phyloP scores from a whole-genome alignment of 1,284 basidiomycete genomes.

The Malassezia japonica region DNA sequence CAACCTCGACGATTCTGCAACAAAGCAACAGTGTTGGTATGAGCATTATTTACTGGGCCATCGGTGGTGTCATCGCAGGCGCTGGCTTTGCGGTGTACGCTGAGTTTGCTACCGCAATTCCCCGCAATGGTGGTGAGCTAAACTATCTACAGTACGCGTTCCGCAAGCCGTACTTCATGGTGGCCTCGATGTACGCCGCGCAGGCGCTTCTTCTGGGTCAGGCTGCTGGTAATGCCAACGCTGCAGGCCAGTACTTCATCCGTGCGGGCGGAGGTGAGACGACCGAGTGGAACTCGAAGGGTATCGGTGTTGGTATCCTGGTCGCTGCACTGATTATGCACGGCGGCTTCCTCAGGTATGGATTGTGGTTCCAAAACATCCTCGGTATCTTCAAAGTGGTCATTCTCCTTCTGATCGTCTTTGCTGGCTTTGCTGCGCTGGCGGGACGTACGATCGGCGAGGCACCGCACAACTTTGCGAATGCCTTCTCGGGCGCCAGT shows the following conservation, averaged over 20 bases:
- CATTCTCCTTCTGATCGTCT: conserved; percentile 55
- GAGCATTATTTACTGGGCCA: conserved; percentile 57
- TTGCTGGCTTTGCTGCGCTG: conserved; percentile 57
- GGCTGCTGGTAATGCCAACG: conserved; percentile 58
- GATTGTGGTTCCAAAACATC: conserved; percentile 59
- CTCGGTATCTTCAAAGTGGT: conserved; percentile 61
- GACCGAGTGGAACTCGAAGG: conserved; percentile 54
- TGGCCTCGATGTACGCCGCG: conserved; percentile 57
- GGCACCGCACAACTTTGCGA: conserved; percentile 53
- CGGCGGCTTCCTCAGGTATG: conserved; percentile 55
- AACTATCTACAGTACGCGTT: conserved; percentile 67
- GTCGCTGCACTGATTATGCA: conserved; percentile 53
- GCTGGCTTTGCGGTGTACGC: conserved; percentile 59
- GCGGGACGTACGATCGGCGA: conserved; percentile 51
- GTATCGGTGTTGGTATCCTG: conserved; percentile 57
- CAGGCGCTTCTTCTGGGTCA: conserved; percentile 60
- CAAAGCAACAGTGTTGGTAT: conserved; percentile 59
- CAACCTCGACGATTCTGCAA: conserved; percentile 60
- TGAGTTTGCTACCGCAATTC: conserved; percentile 62
- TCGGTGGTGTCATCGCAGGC: conserved; percentile 58
- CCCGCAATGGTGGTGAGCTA: conserved; percentile 63
- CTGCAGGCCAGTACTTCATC: conserved; percentile 52
- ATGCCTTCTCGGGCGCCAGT: conserved; percentile 54
- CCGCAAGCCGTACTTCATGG: conserved; percentile 57
- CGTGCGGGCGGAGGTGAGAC: conserved; percentile 52